Percentiles rank a stretch among this genome's conserved stretches.
phyloP scores from a whole-genome alignment of 1,284 basidiomycete genomes.

The Cutaneotrichosporon sp. region DNA sequence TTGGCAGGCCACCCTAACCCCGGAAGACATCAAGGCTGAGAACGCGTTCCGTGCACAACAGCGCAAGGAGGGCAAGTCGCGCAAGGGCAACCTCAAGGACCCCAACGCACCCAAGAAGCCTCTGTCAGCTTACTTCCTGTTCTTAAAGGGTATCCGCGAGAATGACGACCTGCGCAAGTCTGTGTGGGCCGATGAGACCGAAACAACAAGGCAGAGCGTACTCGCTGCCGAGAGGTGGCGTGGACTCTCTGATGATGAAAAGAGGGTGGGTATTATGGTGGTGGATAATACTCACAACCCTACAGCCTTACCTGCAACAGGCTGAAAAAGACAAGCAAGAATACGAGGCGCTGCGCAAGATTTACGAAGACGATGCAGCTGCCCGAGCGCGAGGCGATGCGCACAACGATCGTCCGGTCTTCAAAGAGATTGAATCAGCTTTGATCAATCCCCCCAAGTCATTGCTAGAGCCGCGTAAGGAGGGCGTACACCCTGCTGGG shows the following conservation, averaged over 20 bases:
- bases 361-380: constrained; percentile 74
- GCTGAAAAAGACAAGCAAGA: constrained; percentile 89
- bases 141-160: constrained; percentile 80
- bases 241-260: constrained; percentile 82
- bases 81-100: constrained; percentile 92
- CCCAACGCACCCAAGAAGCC: constrained; percentile 96
- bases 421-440: constrained; percentile 16
- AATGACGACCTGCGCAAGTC: constrained; percentile 61
- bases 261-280: constrained; percentile 60
- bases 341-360: constrained; percentile 71
- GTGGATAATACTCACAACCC: background rate
- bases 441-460: constrained; percentile 21
- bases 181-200: constrained; percentile 86
- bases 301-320: constrained; percentile 78
- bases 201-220: constrained; percentile 92
- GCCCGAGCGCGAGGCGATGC: constrained; percentile 55
- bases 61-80: constrained; percentile 85
- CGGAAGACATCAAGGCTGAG: constrained; percentile 91
- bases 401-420: constrained; percentile 53
- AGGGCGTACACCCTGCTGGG: constrained; percentile 7
- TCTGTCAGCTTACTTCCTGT: constrained; percentile 90
- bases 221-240: constrained; percentile 89
- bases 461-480: constrained; percentile 11
- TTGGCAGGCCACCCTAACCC: constrained; percentile 85
- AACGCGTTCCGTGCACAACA: constrained; percentile 86